Evolutionary conservation across 2,329 filamentous ascomycete species (phyloP).

Genomic region (Talaromyces sp.): DNA sequence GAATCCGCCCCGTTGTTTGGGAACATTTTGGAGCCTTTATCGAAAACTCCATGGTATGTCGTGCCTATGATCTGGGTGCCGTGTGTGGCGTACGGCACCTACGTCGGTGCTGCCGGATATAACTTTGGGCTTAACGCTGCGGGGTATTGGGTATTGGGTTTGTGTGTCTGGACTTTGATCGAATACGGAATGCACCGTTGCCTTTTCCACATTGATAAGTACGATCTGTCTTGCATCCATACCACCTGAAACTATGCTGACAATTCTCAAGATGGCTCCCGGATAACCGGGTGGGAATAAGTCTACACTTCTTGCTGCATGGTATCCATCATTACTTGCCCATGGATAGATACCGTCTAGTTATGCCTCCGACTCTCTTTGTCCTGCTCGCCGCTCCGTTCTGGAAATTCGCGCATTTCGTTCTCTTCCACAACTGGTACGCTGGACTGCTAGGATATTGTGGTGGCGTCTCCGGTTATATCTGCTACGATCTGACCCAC

Average conservation of each 20-base stretch:
- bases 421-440: constrained; percentile 85
- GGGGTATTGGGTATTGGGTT: constrained; percentile 64
- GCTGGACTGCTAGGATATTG: constrained; percentile 73
- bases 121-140: constrained; percentile 44
- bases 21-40: constrained; percentile 97
- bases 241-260: constrained; percentile 7
- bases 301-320: constrained; percentile 86
- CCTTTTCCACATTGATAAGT: constrained; percentile 91
- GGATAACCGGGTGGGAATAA: constrained; percentile 83
- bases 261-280: constrained; percentile 66
- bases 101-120: constrained; percentile 60
- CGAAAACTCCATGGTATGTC: constrained; percentile 90
- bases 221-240: constrained; percentile 38
- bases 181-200: constrained; percentile 88
- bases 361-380: constrained; percentile 94
- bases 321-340: constrained; percentile 97
- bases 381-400: constrained; percentile 78
- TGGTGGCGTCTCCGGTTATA: constrained; percentile 90
- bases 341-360: constrained; percentile 97
- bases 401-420: constrained; percentile 78
- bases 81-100: constrained; percentile 68
- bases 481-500: constrained; percentile 95
- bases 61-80: constrained; percentile 83
- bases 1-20: constrained; percentile 90
- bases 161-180: constrained; percentile 80